Evolutionary conservation across 768 basidiomycete genomes (phyloP), one percentile per base, ranked within the genome.

Genomic region (Candolleomyces efflorescens): DNA sequence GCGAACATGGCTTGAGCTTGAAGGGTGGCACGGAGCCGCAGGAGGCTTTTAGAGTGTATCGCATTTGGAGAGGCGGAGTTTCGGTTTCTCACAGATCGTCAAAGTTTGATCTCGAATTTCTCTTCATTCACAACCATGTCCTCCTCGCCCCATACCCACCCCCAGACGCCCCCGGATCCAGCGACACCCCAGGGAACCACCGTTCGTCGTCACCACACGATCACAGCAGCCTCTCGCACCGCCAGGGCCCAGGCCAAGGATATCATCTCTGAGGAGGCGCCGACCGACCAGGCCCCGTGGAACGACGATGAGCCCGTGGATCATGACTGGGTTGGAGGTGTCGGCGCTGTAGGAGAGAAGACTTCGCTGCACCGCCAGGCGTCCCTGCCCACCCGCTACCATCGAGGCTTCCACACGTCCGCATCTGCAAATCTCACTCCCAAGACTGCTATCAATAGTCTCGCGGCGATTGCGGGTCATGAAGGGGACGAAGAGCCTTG

Each of bases 401-500:
- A 88, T 75, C 82, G 87, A 67, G 84, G 90, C 89, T 58, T 56
- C 24, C 75, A 79, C 58, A 71, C 74, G 9, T 72, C 81, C 54
- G 83, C 83, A 65, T 66, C 82, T 11, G 87, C 87, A 24, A 86
- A 75, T 63, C 67, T 80, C 61, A 87, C 89, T 23, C 87, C 88
- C 36, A 85, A 89, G 59, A 82, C 83, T 22, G 39, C 57, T 26
- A 75, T 92, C 71, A 92, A 92, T 65, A 92, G 89, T 69, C 82
- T 94, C 54, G 82, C 88, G 37, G 89, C 89, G 55, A 93, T 94
- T 71, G 85, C 89, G 53, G 90, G 90, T 43, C 87, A 90, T 65
- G 91, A 94, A 64, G 90, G 87, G 63, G 91, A 92, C 59, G 91
- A 94, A 68, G 91, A 92, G 62, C 88, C 90, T 56, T 94, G 92